Evolutionary conservation across 495 filamentous ascomycete species (phyloP).

Genomic region (Jackrogersella multiformis): DNA sequence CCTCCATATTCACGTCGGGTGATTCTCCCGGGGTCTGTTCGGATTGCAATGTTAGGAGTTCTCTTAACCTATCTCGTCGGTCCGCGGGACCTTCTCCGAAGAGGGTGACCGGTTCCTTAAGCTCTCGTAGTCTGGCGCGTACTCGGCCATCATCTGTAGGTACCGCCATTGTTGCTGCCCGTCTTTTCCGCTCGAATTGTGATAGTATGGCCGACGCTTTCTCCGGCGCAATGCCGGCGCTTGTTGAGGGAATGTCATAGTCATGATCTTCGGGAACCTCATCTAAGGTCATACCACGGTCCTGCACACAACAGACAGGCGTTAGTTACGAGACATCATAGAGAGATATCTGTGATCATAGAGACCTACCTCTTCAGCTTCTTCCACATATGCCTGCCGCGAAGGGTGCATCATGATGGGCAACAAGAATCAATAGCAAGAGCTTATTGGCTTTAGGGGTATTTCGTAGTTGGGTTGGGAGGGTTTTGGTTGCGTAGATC

Average conservation of each 20-base stretch:
- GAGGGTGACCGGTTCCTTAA: conserved; percentile 91
- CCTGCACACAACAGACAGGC: conserved; percentile 50
- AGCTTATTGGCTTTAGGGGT: neutral
- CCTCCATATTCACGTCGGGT: conserved; percentile 67
- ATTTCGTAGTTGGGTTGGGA: neutral
- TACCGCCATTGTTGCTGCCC: conserved; percentile 90
- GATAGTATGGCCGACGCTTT: conserved; percentile 87
- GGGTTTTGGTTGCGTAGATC: too few species aligned
- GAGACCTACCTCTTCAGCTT: conserved; percentile 74
- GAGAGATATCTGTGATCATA: conserved; percentile 21
- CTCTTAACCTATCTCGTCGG: conserved; percentile 84
- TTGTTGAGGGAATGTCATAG: conserved; percentile 77
- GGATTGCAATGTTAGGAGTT: conserved; percentile 63
- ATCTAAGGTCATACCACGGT: conserved; percentile 77
- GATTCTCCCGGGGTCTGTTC: conserved; percentile 69
- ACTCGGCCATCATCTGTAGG: conserved; percentile 94
- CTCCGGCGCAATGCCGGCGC: conserved; percentile 82
- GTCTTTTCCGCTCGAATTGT: conserved; percentile 88
- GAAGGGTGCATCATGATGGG: conserved; percentile 82
- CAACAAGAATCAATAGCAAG: conserved; percentile 7
- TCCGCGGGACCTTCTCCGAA: conserved; percentile 93
- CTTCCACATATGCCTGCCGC: conserved; percentile 95
- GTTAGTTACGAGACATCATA: conserved; percentile 46
- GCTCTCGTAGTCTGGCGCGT: conserved; percentile 77
- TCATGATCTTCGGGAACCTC: conserved; percentile 87